These are phyloP conservation scores for Pleoardoris graminearum DNA, from an alignment of 2,329 filamentous ascomycete genomes.

Conservation along the genomic window DNA sequence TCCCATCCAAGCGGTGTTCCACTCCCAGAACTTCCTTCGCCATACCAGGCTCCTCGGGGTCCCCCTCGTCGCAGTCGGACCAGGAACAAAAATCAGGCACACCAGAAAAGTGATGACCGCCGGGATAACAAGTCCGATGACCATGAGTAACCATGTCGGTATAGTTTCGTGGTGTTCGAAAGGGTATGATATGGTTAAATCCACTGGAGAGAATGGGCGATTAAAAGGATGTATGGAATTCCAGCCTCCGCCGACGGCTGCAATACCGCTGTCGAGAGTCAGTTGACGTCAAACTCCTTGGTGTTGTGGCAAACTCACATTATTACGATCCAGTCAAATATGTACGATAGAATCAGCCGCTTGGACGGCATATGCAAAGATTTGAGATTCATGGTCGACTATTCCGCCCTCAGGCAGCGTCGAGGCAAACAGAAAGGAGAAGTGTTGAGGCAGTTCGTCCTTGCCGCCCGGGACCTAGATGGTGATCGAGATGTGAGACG, in stretches of 20 bases:
- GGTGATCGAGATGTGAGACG: constrained; percentile 10
- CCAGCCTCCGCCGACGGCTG: constrained; percentile 62
- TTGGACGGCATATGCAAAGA: constrained; percentile 47
- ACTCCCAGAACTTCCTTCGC: constrained; percentile 87
- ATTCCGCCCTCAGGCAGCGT: constrained; percentile 4
- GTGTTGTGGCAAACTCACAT: constrained; percentile 50
- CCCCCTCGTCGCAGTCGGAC: constrained; percentile 64
- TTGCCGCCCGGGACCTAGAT: constrained; percentile 1
- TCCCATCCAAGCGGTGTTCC: constrained; percentile 83
- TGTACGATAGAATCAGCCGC: constrained; percentile 66
- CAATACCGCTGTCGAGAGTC: constrained; percentile 53
- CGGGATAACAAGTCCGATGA: constrained; percentile 68
- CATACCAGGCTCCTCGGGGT: constrained; percentile 69
- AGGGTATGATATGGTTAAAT: constrained; percentile 80
- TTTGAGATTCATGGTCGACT: constrained; percentile 31
- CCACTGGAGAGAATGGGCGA: constrained; percentile 70
- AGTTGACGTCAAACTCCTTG: constrained; percentile 6
- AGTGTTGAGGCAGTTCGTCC: not conserved
- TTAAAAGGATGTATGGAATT: constrained; percentile 66
- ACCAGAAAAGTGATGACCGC: constrained; percentile 69
- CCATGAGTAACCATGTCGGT: constrained; percentile 64
- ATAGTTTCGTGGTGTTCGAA: constrained; percentile 72
- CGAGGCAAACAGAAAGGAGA: constrained; percentile 7
- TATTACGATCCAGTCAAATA: constrained; percentile 74
- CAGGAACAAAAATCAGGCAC: constrained; percentile 71